Conservation (phyloP, 768 basidiomycete genomes). For the Pilatotrama ljubarskyi region DNA sequence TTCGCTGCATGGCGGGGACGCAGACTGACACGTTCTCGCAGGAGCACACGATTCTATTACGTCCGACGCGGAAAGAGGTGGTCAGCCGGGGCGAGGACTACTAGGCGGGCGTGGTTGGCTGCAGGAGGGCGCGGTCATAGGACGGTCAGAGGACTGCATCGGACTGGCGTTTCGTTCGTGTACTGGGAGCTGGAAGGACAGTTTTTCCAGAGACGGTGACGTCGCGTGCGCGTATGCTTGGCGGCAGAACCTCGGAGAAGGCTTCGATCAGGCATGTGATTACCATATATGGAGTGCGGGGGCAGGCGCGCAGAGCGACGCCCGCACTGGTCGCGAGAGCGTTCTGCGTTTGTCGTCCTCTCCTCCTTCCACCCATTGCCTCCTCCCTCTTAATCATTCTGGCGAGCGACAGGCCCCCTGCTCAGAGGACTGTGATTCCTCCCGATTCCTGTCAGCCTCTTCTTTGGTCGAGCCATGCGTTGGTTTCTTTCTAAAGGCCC, state of each 20-base stretch:
- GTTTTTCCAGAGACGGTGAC: constrained; percentile 10
- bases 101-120: constrained; percentile 32
- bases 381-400: constrained; percentile 8
- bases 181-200: constrained; percentile 8
- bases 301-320: not conserved
- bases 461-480: constrained; percentile 7
- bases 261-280: constrained; percentile 16
- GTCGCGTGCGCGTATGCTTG: not conserved
- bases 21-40: constrained; percentile 30
- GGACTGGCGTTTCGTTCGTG: not conserved
- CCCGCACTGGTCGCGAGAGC: constrained; percentile 3
- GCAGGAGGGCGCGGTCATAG: constrained; percentile 4
- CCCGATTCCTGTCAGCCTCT: not conserved
- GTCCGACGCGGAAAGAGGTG: constrained; percentile 83
- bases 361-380: constrained; percentile 8
- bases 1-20: not conserved
- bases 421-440: not conserved
- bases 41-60: constrained; percentile 85
- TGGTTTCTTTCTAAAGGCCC: constrained; percentile 4
- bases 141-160: constrained; percentile 13
- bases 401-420: not conserved
- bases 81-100: constrained; percentile 86
- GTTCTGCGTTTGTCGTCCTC: constrained; percentile 17
- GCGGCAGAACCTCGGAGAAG: constrained; percentile 12
- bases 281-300: constrained; percentile 3